Percentiles rank a stretch among this genome's conserved stretches.
Conservation (phyloP, 1,284 basidiomycete species). For the Kalmanozyma brasiliensis region DNA sequence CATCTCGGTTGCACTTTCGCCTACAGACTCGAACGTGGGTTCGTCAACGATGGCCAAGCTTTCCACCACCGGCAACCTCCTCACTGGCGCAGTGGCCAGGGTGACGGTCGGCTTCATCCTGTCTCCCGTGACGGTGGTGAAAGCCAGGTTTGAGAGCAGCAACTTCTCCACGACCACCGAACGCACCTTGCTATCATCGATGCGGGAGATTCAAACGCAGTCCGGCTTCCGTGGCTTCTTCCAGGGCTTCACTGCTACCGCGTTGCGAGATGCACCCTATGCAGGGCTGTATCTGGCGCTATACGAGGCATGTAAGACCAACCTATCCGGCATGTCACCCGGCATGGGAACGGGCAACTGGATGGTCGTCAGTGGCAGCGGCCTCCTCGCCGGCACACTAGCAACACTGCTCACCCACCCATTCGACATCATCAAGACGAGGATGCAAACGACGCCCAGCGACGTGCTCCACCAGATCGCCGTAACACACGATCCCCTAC, state of each 20-base stretch:
- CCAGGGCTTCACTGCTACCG: slow-evolving; percentile 88
- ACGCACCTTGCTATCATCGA: slow-evolving; percentile 50
- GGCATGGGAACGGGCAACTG: slow-evolving; percentile 50
- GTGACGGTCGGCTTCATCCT: slow-evolving; percentile 86
- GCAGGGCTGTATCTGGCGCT: slow-evolving; percentile 91
- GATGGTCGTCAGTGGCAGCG: slow-evolving; percentile 53
- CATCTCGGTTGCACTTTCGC: slow-evolving; percentile 47
- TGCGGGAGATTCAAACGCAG: slow-evolving; percentile 72
- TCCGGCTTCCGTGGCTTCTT: slow-evolving; percentile 83
- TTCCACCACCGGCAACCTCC: slow-evolving; percentile 81
- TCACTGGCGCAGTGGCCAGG: slow-evolving; percentile 87
- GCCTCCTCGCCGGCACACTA: slow-evolving; percentile 59
- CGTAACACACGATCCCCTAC: slow-evolving; percentile 1
- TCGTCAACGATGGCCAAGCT: slow-evolving; percentile 71
- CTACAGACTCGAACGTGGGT: slow-evolving; percentile 67
- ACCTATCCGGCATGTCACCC: slow-evolving; percentile 31
- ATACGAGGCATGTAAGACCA: slow-evolving; percentile 73
- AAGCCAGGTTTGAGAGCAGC: slow-evolving; percentile 75
- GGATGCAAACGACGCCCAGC: slow-evolving; percentile 62
- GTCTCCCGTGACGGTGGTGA: slow-evolving; percentile 93
- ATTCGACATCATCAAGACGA: slow-evolving; percentile 67
- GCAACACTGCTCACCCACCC: slow-evolving; percentile 66
- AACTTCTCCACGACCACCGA: slow-evolving; percentile 60
- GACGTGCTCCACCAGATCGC: slow-evolving; percentile 25
- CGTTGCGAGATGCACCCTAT: slow-evolving; percentile 92